Conservation (phyloP, 2,329 filamentous ascomycete genomes). For the Aureobasidium vineae region DNA sequence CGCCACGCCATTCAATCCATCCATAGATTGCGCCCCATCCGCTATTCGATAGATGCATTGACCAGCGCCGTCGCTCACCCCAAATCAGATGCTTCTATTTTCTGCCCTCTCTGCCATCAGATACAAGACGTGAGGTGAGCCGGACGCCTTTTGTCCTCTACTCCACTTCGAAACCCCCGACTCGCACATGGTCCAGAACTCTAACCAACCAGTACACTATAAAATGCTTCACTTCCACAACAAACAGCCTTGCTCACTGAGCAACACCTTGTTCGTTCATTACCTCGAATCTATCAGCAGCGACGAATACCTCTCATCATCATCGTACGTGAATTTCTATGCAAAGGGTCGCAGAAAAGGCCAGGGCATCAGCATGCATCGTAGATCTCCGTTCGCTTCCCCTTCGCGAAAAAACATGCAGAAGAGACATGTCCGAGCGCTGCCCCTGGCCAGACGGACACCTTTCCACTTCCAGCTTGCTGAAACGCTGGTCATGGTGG, state of each 20-base stretch:
- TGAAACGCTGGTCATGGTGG: constrained; percentile 10
- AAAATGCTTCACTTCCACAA: background rate
- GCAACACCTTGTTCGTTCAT: background rate
- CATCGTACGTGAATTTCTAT: background rate
- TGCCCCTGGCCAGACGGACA: background rate
- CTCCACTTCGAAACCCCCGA: constrained; percentile 25
- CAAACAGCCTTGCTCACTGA: background rate
- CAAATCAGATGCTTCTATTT: constrained; percentile 12
- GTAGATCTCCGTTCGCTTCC: constrained; percentile 14
- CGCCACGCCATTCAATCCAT: background rate
- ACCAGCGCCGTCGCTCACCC: background rate
- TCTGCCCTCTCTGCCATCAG: background rate
- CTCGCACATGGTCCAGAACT: constrained; percentile 15
- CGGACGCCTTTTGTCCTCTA: background rate
- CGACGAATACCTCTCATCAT: background rate
- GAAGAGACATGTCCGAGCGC: background rate
- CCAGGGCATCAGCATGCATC: constrained; percentile 1
- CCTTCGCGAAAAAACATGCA: background rate
- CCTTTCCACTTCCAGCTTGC: background rate
- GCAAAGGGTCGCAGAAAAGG: constrained; percentile 11
- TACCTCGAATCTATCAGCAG: background rate
- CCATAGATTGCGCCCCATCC: constrained; percentile 14
- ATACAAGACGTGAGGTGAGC: constrained; percentile 8
- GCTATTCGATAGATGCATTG: background rate
- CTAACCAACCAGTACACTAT: constrained; percentile 14